Conservation (phyloP, 495 filamentous ascomycete species). For the Geopyxis carbonaria region DNA sequence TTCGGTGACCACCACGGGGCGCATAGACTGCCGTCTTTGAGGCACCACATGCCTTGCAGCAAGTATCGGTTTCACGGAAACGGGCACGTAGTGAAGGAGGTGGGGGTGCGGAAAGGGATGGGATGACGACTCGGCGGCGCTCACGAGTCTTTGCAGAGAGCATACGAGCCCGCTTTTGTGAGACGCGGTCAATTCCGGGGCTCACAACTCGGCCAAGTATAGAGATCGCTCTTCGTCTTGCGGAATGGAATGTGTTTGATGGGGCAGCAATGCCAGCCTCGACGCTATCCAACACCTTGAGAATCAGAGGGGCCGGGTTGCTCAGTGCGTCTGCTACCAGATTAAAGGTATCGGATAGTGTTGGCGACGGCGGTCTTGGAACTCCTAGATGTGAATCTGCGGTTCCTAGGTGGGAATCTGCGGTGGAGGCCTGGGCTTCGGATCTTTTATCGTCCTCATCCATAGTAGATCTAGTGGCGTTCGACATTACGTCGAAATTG, state of each 20-base stretch:
- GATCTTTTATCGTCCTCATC: not conserved
- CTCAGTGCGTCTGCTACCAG: conserved; percentile 9
- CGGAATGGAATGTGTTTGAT: conserved; percentile 6
- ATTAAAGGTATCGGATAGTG: conserved; percentile 1
- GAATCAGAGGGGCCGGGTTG: conserved; percentile 17
- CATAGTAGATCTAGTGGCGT: not conserved
- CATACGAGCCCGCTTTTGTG: conserved; percentile 4
- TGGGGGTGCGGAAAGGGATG: not conserved
- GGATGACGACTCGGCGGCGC: not conserved
- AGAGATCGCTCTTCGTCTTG: conserved; percentile 14
- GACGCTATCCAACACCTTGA: conserved; percentile 9
- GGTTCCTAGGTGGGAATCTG: too few species aligned
- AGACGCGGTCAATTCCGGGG: conserved; percentile 9
- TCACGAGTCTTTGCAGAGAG: conserved; percentile 1
- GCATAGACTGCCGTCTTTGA: conserved; percentile 18
- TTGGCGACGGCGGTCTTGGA: conserved; percentile 1
- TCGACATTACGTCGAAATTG: too few species aligned
- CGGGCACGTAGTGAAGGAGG: not conserved
- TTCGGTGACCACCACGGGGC: conserved; percentile 21
- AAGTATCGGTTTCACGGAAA: not conserved
- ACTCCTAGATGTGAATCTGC: too few species aligned
- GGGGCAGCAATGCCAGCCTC: conserved; percentile 4
- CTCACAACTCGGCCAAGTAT: conserved; percentile 13
- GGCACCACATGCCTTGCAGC: not conserved
- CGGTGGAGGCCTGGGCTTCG: too few species aligned